phyloP scores from a whole-genome alignment of 371 early-diverging fungal genomes.

The Syncephalastrum racemosum region DNA sequence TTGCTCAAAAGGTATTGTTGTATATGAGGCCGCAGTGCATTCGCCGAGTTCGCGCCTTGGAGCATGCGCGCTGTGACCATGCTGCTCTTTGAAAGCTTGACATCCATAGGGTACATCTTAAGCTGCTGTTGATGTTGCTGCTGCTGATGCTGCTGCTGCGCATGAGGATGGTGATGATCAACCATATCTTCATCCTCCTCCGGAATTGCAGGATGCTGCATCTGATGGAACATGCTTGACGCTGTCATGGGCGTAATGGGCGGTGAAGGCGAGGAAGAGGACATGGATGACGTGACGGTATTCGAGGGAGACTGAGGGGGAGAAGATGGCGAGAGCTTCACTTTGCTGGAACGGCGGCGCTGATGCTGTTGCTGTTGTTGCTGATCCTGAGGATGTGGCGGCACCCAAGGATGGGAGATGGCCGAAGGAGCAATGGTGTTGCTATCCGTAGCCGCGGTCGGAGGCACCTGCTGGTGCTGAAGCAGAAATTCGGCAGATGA shows the following conservation, averaged over 20 bases:
- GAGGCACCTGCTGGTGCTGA: constrained; percentile 9
- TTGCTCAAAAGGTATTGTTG: constrained; percentile 43
- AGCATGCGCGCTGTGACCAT: constrained; percentile 30
- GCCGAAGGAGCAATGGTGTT: constrained; percentile 27
- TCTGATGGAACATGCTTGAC: neutral
- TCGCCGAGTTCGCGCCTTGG: constrained; percentile 26
- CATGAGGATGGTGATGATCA: constrained; percentile 14
- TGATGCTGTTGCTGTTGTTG: too few relatives aligned
- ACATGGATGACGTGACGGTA: constrained; percentile 23
- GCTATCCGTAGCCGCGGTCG: neutral
- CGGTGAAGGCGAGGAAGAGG: constrained; percentile 40
- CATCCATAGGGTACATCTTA: constrained; percentile 8
- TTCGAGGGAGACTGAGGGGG: constrained; percentile 31
- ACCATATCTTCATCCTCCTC: constrained; percentile 51
- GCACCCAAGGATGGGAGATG: constrained; percentile 10
- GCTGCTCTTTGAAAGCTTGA: constrained; percentile 15
- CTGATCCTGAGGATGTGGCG: too few relatives aligned
- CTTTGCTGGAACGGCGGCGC: neutral
- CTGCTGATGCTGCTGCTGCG: constrained; percentile 12
- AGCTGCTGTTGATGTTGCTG: constrained; percentile 13
- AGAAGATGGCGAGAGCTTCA: constrained; percentile 8
- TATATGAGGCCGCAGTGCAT: constrained; percentile 32
- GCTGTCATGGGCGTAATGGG: constrained; percentile 34
- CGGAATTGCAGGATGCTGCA: constrained; percentile 44
- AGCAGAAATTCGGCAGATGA: constrained; percentile 9